Base-by-base conservation (phyloP, 2,329 filamentous ascomycete genomes). In the Aspergillus sp. region DNA sequence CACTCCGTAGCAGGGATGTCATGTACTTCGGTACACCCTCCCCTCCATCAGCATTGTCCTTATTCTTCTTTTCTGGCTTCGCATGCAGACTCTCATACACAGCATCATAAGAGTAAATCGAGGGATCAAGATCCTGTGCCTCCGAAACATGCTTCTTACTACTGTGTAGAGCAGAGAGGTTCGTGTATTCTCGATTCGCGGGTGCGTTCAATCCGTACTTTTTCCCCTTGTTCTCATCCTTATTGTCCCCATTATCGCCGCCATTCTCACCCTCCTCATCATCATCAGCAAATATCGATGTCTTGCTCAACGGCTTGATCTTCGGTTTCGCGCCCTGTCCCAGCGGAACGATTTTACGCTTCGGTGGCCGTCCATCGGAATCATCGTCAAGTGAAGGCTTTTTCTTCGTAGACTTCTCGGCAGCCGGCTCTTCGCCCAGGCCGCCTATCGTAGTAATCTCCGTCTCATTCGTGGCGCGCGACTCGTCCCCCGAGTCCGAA, bases 1-100 rank as follows among this genome's bases (percentile, higher is more conserved):
- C 84, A 17, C 84, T 83, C 34, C 81, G 80, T 34, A 87, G 75
- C 15, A 88, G 72, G 32, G 80, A 80, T 48, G 78, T 78, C 78
- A 88, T 87, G 71, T 88, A 88, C 58, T 84, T 85, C 0, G 85
- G 83, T 44, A 61, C 53, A 15, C 39, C 20, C 6, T 38, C 53
- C 2, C 71, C 26, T 70, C 66, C 22, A 62, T 68, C 64, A 3
- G 26, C 58, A 36, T 41, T 57, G 32, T 36, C 57, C 5, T 71
- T 69, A 12, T 71, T 64, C 36, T 64, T 66, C 30, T 64, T 63
- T 17, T 62, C 62, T 1, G 70, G 63, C 58, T 76, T 76, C 13
- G 72, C 66, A 49, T 80, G 77, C n/a, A 81, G 68, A 32, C 73
- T 78, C 57, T 81, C 79, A 63, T 81, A 81, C 13, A 79, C 72